Evolutionary conservation across 352 stramenopile species (phyloP).

Genomic region (Globisporangium perplexum): DNA sequence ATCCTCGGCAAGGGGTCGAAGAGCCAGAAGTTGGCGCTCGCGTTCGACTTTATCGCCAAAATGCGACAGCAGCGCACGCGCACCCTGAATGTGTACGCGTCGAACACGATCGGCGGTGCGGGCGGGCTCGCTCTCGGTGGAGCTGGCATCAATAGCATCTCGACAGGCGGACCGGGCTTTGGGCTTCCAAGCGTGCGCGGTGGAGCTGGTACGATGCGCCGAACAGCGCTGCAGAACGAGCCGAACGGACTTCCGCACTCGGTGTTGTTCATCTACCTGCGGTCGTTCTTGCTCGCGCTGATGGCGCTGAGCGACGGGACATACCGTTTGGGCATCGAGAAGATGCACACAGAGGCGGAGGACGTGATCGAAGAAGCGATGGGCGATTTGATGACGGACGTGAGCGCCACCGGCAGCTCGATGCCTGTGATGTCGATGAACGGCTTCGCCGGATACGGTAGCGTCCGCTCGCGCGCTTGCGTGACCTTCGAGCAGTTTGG

Average conservation of each 20-base stretch:
- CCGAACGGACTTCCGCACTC: conserved; percentile 66
- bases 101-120: conserved; percentile 21
- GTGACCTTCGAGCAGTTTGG: conserved; percentile 91
- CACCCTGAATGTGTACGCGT: conserved; percentile 62
- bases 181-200: conserved; percentile 53
- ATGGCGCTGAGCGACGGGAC: conserved; percentile 85
- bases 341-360: conserved; percentile 83
- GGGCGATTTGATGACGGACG: conserved; percentile 79
- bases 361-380: conserved; percentile 86
- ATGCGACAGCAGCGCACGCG: conserved; percentile 71
- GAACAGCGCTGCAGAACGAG: conserved; percentile 34
- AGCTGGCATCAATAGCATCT: conserved; percentile 36
- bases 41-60: conserved; percentile 86
- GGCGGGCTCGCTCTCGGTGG: conserved; percentile 16
- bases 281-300: conserved; percentile 75
- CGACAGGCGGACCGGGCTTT: conserved; percentile 43
- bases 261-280: conserved; percentile 82
- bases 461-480: conserved; percentile 48
- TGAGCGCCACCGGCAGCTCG: conserved; percentile 40
- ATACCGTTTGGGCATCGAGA: conserved; percentile 77
- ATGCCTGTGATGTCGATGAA: conserved; percentile 17
- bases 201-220: conserved; percentile 24
- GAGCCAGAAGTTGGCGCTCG: conserved; percentile 79
- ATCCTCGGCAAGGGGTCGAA: conserved; percentile 84
- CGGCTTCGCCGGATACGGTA: conserved; percentile 55